Percentiles rank a stretch among this genome's conserved stretches.
Evolutionary conservation across 345 rosid genomes (phyloP).

Genomic region (Geranium brycei): DNA sequence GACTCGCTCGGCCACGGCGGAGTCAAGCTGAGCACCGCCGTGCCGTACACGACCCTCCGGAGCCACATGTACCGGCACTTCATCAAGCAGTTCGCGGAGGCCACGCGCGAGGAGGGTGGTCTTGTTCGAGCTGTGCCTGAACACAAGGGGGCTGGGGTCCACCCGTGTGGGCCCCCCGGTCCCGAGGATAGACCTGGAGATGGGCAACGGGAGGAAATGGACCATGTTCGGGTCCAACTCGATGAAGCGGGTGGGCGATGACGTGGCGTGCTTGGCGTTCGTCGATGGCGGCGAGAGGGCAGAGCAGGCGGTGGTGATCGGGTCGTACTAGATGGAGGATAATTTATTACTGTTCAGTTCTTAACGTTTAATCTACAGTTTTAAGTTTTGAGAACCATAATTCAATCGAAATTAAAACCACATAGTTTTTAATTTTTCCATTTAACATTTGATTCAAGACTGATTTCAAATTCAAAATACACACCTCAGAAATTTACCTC

Average conservation of each 20-base stretch:
- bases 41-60: slow-evolving; percentile 18
- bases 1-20: slow-evolving; percentile 22
- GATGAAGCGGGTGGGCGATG: slow-evolving; percentile 20
- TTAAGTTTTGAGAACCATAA: no score
- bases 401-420: no score
- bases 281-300: slow-evolving; percentile 24
- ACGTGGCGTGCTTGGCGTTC: slow-evolving; percentile 27
- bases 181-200: slow-evolving; percentile 20
- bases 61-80: slow-evolving; percentile 17
- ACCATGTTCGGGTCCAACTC: slow-evolving; percentile 21
- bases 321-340: slow-evolving; percentile 27
- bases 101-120: slow-evolving; percentile 16
- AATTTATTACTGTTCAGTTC: slow-evolving; percentile 20
- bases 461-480: no score
- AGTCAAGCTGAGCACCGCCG: slow-evolving; percentile 18
- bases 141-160: slow-evolving; percentile 4
- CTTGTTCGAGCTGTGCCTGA: slow-evolving; percentile 24
- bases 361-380: no score
- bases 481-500: no score
- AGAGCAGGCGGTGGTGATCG: slow-evolving; percentile 18
- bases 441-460: no score
- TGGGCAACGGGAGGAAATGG: slow-evolving; percentile 21
- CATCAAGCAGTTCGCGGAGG: slow-evolving; percentile 14
- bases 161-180: slow-evolving; percentile 10
- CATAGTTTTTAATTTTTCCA: no score